A percentile compares a stretch with the other conserved stretches of the same genome.
phyloP scores from a whole-genome alignment of 2,329 filamentous ascomycete species.

The Hypomyces perniciosus region DNA sequence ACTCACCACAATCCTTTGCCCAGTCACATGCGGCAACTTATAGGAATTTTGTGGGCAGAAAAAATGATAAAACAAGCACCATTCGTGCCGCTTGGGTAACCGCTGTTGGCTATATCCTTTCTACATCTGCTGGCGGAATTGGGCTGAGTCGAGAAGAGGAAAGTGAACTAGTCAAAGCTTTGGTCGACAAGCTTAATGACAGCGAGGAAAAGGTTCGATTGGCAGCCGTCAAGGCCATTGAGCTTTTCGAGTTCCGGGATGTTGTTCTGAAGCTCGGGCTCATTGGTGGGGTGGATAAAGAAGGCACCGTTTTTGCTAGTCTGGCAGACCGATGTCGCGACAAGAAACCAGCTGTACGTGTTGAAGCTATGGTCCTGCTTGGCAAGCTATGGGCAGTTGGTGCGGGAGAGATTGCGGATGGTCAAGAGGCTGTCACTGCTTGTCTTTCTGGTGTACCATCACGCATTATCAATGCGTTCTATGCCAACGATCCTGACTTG shows the following conservation, averaged over 20 bases:
- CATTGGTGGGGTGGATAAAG: slow-evolving; percentile 66
- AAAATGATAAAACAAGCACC: slow-evolving; percentile 75
- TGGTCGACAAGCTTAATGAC: slow-evolving; percentile 79
- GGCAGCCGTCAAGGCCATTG: slow-evolving; percentile 80
- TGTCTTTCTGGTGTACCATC: slow-evolving; percentile 79
- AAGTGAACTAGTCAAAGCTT: slow-evolving; percentile 61
- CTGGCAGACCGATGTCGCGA: slow-evolving; percentile 87
- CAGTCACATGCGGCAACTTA: slow-evolving; percentile 75
- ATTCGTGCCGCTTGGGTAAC: slow-evolving; percentile 85
- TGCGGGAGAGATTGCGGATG: slow-evolving; percentile 75
- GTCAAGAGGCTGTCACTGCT: slow-evolving; percentile 67
- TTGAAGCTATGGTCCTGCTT: slow-evolving; percentile 79
- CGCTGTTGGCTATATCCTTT: slow-evolving; percentile 75
- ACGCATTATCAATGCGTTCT: slow-evolving; percentile 79
- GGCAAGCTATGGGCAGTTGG: slow-evolving; percentile 92
- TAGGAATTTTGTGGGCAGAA: slow-evolving; percentile 75
- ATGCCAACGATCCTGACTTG: slow-evolving; percentile 82
- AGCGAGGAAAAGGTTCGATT: slow-evolving; percentile 86
- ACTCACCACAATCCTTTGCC: slow-evolving; percentile 83
- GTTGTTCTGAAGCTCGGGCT: slow-evolving; percentile 76
- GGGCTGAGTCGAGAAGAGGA: slow-evolving; percentile 83
- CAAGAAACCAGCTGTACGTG: slow-evolving; percentile 71
- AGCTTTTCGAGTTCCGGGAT: slow-evolving; percentile 72
- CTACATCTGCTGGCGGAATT: slow-evolving; percentile 87
- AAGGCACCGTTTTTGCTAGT: slow-evolving; percentile 72